Evolutionary conservation across 1,284 basidiomycete genomes (phyloP), one percentile per base, ranked within the genome.

Genomic region (Puccinia horiana): DNA sequence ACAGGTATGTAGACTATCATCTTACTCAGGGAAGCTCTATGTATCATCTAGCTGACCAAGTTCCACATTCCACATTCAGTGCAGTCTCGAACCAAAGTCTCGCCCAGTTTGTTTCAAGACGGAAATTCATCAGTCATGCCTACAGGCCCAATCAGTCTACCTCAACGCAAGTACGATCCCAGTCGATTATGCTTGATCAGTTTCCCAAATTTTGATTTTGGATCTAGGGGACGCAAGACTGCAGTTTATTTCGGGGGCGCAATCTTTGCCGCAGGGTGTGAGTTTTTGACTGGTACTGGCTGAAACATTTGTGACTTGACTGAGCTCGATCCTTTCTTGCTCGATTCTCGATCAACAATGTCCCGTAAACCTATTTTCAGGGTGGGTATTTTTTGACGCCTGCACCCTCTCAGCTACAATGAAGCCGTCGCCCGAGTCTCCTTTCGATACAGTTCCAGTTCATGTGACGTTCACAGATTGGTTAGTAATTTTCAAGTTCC

Each of bases 241-340:
- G 95, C 95, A 44, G 94, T 98, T 42, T 98, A 98, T 87, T 88
- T 94, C 80, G 92, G 94, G 0, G 96, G 96, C 56, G 95, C 92
- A 58, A 89, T 98, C 84, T 95, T 96, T 86, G 85, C 93, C 90
- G 61, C 54, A 49, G 69, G 67, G 58, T 74, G 61, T 78, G 63
- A 67, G 74, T 52, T n/a, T n/a, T n/a, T n/a, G n/a, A n/a, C n/a
- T n/a, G n/a, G n/a, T n/a, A n/a, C n/a, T n/a, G n/a, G n/a, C n/a
- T n/a, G n/a, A n/a, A n/a, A n/a, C n/a, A n/a, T n/a, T n/a, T n/a
- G n/a, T n/a, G n/a, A n/a, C n/a, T n/a, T n/a, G n/a, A n/a, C n/a
- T n/a, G n/a, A n/a, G n/a, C n/a, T 16, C 47, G 14, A 54, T 5
- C 47, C 6, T 40, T 23, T 52, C 37, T 54, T 42, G 20, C 32